phyloP scores from a whole-genome alignment of 345 rosid species.

The Limnanthes douglasii region DNA sequence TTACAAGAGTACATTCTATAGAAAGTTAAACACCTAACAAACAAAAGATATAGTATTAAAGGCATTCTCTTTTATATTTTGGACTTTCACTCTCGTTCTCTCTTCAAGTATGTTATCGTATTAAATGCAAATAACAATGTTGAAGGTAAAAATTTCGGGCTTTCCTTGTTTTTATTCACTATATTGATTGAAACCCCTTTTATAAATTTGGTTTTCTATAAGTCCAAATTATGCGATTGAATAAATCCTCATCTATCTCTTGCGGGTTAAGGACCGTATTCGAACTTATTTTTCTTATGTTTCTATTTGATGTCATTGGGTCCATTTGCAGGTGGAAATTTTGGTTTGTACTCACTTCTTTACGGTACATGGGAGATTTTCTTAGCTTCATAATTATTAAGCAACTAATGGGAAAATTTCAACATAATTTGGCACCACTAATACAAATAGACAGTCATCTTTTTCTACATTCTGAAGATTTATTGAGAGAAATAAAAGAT shows the following conservation, averaged over 20 bases:
- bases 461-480: conserved; percentile 34
- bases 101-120: conserved; percentile 61
- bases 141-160: conserved; percentile 39
- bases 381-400: conserved; percentile 85
- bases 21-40: conserved; percentile 32
- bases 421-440: conserved; percentile 34
- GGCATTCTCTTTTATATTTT: conserved; percentile 68
- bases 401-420: conserved; percentile 89
- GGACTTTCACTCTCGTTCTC: conserved; percentile 67
- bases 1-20: conserved; percentile 64
- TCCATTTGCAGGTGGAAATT: conserved; percentile 61
- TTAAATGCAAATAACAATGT: conserved; percentile 63
- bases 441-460: conserved; percentile 24
- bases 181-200: too few species aligned
- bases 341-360: conserved; percentile 73
- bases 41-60: conserved; percentile 61
- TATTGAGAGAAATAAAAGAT: conserved; percentile 43
- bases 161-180: background rate
- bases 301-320: conserved; percentile 1
- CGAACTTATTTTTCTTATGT: too few species aligned
- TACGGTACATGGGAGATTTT: conserved; percentile 66
- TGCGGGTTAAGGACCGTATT: too few species aligned
- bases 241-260: too few species aligned
- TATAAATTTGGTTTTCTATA: too few species aligned
- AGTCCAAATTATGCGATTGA: too few species aligned